Base-by-base conservation (phyloP, 2,329 filamentous ascomycete genomes). In the Drechslerella stenobrocha region DNA sequence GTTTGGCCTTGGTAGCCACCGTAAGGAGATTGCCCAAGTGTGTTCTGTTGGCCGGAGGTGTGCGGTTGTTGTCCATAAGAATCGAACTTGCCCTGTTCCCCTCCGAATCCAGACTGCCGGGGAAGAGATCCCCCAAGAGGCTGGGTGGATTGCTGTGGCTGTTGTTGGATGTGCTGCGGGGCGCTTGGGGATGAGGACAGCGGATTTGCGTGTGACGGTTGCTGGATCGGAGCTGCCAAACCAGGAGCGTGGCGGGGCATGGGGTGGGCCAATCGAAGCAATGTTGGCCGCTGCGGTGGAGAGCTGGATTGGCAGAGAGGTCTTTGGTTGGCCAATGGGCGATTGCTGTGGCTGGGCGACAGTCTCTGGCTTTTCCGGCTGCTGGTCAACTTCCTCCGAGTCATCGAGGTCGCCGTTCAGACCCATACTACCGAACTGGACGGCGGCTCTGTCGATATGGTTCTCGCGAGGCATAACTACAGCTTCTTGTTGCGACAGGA, bases 381-480 rank as follows among this genome's bases (percentile, higher is more conserved):
- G 90, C 37, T n/a, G n/a, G n/a, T 67, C 63, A 70, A 92, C 90
- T 75, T 97, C 93, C 70, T 96, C 89, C 74, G 96, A 91, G 55
- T 90, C 88, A 48, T 91, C 88, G 64, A 78, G 75, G 67, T 83
- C 83, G 53, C 86, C 90, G 75, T 89, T 91, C 74, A 98, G 78
- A 75, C 87, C 95, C 81, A 98, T 89, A 76, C 91, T 95, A 70
- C 93, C 93, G 76, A 98, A 98, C 76, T 97, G 92, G 48, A 98
- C 90, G 50, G 91, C 88, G 71, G 92, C 85, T 73, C 90, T 87
- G 76, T 97, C 92, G 24, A 98, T 88, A 72, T 93, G 90, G 59
- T 72, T 71, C 79, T 96, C 96, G 66, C 89, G 90, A 45, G 93
- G 93, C 92, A 98, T 96, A 71, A 96, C 90, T 37, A 98, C 93